Evolutionary conservation across 1,284 basidiomycete genomes (phyloP).

Genomic region (Pterula multifida): DNA sequence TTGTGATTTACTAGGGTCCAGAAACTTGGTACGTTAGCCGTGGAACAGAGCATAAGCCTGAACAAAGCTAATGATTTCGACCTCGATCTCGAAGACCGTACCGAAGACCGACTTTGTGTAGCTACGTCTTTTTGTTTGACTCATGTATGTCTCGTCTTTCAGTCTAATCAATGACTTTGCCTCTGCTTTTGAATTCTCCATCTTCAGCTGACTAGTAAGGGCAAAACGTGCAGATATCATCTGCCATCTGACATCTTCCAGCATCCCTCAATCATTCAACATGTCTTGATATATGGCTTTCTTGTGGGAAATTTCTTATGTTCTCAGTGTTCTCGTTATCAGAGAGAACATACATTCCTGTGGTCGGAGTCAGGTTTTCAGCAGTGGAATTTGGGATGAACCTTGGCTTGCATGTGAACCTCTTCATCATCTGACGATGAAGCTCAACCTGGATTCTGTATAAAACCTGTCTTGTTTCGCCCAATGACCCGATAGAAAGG

Average conservation of each 20-base stretch:
- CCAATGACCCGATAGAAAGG: too few relatives aligned
- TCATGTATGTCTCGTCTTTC: too few relatives aligned
- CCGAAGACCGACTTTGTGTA: too few relatives aligned
- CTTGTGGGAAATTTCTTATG: neutral
- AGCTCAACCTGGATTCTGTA: neutral
- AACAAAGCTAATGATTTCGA: neutral
- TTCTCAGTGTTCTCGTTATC: neutral
- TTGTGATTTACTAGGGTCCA: neutral
- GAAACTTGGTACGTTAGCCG: neutral
- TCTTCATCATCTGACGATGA: neutral
- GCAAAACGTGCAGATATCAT: neutral
- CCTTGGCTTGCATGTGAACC: neutral
- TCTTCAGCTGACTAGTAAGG: neutral
- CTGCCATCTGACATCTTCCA: neutral
- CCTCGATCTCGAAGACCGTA: neutral
- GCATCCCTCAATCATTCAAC: too few relatives aligned
- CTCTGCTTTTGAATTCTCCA: neutral
- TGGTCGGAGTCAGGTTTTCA: too few relatives aligned
- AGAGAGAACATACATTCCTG: too few relatives aligned
- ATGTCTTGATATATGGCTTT: neutral
- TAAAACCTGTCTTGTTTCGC: neutral
- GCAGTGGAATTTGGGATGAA: neutral
- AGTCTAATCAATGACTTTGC: too few relatives aligned
- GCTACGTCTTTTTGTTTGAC: too few relatives aligned
- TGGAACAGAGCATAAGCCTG: neutral